Evolutionary conservation across 108 stramenopile species (phyloP), one percentile per base, ranked within the genome.

Genomic region (Aureococcus anophagefferens): DNA sequence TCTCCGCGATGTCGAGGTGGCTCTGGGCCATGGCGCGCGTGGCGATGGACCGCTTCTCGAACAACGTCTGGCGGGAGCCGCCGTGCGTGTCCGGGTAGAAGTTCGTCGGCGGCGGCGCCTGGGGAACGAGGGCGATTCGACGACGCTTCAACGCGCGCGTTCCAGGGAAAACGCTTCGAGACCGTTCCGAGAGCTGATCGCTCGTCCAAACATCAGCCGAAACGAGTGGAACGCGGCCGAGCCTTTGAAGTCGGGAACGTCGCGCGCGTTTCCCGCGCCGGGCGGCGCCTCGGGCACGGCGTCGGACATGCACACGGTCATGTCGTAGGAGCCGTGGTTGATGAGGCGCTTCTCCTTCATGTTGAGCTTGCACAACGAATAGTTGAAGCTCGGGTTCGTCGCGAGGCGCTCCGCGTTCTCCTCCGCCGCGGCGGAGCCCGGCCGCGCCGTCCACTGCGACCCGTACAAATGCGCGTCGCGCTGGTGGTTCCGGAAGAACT

Each of bases 71-170:
- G 21, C 51, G 51, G 21, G 51, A 28, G 51, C 25, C 21, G 21
- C 77, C 79, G 64, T 77, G 77, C 72, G 77, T 79, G 73, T 79
- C 68, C 46, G 64, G 69, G 67, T 63, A 79, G 44, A 59, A 79
- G 72, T 79, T 79, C 51, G 31, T 68, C 68, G 29, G 72, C 46
- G 33, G 59, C 69, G 37, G 37, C 37, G 37, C 37, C 37, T n/a
- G n/a, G n/a, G n/a, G n/a, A n/a, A n/a, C n/a, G n/a, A n/a, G n/a
- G n/a, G n/a, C n/a, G n/a, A n/a, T n/a, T n/a, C n/a, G n/a, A n/a
- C n/a, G n/a, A n/a, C n/a, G n/a, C n/a, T n/a, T n/a, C n/a, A n/a
- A n/a, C n/a, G n/a, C n/a, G n/a, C n/a, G n/a, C n/a, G n/a, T n/a
- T n/a, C n/a, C n/a, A n/a, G n/a, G n/a, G n/a, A n/a, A n/a, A n/a